These are phyloP conservation scores for Phaeotremella skinneri DNA, from an alignment of 768 basidiomycete genomes.

Conservation along the genomic window DNA sequence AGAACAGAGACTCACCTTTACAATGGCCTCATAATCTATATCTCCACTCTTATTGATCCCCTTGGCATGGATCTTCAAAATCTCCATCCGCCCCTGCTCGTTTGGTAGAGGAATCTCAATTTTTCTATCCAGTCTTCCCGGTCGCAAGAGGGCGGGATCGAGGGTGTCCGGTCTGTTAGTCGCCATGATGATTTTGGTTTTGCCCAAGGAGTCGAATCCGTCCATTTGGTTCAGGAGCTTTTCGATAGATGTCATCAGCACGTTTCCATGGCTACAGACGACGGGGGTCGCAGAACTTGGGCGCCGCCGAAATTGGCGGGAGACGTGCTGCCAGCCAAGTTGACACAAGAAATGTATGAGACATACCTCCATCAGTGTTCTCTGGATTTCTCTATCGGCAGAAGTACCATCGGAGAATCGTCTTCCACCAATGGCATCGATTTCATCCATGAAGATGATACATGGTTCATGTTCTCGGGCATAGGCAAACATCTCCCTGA, in stretches of 20 bases:
- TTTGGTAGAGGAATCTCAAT: constrained; percentile 98
- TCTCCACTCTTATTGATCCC: constrained; percentile 93
- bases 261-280: too few species aligned
- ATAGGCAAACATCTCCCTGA: constrained; percentile 99
- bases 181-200: constrained; percentile 98
- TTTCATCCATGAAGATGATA: constrained; percentile 89
- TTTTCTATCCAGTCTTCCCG: constrained; percentile 93
- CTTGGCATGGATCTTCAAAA: constrained; percentile 92
- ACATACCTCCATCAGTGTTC: constrained; percentile 91
- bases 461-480: constrained; percentile 97
- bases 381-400: constrained; percentile 97
- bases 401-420: constrained; percentile 91
- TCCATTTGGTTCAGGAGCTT: constrained; percentile 99
- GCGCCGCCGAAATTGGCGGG: not conserved
- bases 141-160: constrained; percentile 92
- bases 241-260: not conserved
- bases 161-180: constrained; percentile 98
- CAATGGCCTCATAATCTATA: constrained; percentile 96
- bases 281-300: not conserved
- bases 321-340: too few species aligned
- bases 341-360: not conserved
- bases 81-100: constrained; percentile 92
- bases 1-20: constrained; percentile 63
- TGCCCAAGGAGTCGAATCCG: constrained; percentile 94
- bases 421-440: constrained; percentile 91